Base-by-base conservation (phyloP, 1,284 basidiomycete species). In the Ceratorhiza oryzae-sativae region DNA sequence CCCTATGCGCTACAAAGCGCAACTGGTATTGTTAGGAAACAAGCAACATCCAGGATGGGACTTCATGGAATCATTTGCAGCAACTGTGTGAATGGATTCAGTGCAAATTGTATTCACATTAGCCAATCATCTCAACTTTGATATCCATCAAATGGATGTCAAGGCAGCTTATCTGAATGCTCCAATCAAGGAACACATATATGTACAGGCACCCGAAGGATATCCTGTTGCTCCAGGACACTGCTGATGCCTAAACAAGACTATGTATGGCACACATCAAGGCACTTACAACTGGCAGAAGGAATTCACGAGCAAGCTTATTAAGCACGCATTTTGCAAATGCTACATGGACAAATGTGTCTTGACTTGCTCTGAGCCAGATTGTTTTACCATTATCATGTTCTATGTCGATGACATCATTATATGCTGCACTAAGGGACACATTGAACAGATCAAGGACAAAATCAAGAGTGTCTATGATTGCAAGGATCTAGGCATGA, bases 1-100 rank as follows among this genome's bases (percentile, higher is more conserved):
- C 61, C 82, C 1, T 3, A 41, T 74, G 18, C 72, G 75, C 13
- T 77, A 77, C 72, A 85, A 85, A 60, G 83, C 81, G 0, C 65
- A 78, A 0, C 77, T 85, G 0, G 81, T 84, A 0, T 83, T 81
- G 0, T 78, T 81, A 51, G 84, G 84, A 0, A 85, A 83, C 77
- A 76, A 76, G 0, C 85, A 86, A 74, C 72, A 77, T 0, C 77
- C 77, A 1, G 81, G 83, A 0, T 51, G 82, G 1, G 81, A 86
- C 72, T 86, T 82, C 73, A 78, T 79, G 20, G 77, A 85, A 36
- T 84, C 81, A 0, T 84, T 78, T 68, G 76, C 82, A 0, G 83
- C 83, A 0, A 79, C 83, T 0, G 79, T 79, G 1, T 76, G 78
- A 15, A 77, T 82, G 3, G 71, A 79, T 0, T 79, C 80, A 0